These are phyloP conservation scores for Penicillium sp. DNA, from an alignment of 2,329 filamentous ascomycete species.

Conservation along the genomic window DNA sequence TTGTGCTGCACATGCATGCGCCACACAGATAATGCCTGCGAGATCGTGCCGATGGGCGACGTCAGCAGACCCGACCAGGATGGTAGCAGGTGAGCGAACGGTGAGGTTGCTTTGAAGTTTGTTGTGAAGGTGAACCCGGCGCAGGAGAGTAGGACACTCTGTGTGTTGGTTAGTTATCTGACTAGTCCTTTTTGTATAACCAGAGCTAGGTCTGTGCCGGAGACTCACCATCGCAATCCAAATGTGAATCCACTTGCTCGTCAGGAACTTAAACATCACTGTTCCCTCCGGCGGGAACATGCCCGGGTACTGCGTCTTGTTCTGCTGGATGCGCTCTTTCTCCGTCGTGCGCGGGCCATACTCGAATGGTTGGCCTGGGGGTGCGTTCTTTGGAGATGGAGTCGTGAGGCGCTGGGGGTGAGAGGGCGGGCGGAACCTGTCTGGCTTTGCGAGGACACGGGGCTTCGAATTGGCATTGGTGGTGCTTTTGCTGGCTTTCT, in stretches of 20 bases:
- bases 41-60: constrained; percentile 60
- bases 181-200: neutral
- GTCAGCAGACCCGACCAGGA: constrained; percentile 57
- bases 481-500: constrained; percentile 7
- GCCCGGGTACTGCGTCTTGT: constrained; percentile 68
- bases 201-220: neutral
- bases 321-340: constrained; percentile 49
- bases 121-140: constrained; percentile 64
- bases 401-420: constrained; percentile 60
- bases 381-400: constrained; percentile 12
- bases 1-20: constrained; percentile 66
- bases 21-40: constrained; percentile 62
- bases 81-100: constrained; percentile 71
- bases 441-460: constrained; percentile 72
- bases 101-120: constrained; percentile 71
- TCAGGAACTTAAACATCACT: constrained; percentile 75
- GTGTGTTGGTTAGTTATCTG: neutral
- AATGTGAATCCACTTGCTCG: constrained; percentile 65
- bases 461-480: constrained; percentile 49
- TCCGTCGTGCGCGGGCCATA: constrained; percentile 70
- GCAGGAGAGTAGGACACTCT: constrained; percentile 61
- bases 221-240: constrained; percentile 69
- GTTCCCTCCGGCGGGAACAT: constrained; percentile 78
- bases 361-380: constrained; percentile 46
- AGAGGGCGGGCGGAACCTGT: constrained; percentile 84